Conservation (phyloP, 495 filamentous ascomycete genomes). For the Penicillium psychrofluorescens region DNA sequence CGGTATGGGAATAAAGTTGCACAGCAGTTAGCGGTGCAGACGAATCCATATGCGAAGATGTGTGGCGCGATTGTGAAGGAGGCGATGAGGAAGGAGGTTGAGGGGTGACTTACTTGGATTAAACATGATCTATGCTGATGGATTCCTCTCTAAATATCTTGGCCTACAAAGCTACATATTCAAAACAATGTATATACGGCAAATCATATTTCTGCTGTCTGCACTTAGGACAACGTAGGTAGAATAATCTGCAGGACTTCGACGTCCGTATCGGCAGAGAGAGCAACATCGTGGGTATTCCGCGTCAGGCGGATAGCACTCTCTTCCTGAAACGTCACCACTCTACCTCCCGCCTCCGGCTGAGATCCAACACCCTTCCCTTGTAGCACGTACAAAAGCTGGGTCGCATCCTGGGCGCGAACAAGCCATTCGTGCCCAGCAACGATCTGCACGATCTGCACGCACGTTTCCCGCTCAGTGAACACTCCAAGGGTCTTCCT, state of each 20-base stretch:
- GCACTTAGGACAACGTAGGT: too few relatives aligned
- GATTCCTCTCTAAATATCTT: background rate
- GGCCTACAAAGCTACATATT: background rate
- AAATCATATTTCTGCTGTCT: too few relatives aligned
- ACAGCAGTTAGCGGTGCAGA: conserved; percentile 66
- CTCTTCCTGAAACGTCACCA: too few relatives aligned
- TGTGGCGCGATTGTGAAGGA: conserved; percentile 84
- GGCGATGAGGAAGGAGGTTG: conserved; percentile 70
- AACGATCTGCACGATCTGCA: background rate
- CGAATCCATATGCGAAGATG: conserved; percentile 83
- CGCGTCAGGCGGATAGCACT: too few relatives aligned
- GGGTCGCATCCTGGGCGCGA: background rate
- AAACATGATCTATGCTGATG: background rate
- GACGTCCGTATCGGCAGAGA: too few relatives aligned
- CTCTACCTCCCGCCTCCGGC: too few relatives aligned
- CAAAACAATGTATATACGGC: too few relatives aligned
- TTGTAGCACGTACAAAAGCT: background rate
- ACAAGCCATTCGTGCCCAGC: background rate
- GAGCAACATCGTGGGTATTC: too few relatives aligned
- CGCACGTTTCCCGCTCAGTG: conserved; percentile 4
- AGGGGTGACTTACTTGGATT: conserved; percentile 8
- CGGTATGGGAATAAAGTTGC: conserved; percentile 73
- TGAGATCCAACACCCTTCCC: background rate
- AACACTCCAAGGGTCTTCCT: conserved; percentile 4
- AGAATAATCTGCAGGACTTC: too few relatives aligned